phyloP scores from a whole-genome alignment of 1,284 basidiomycete species.

The Tylopilus sp. region DNA sequence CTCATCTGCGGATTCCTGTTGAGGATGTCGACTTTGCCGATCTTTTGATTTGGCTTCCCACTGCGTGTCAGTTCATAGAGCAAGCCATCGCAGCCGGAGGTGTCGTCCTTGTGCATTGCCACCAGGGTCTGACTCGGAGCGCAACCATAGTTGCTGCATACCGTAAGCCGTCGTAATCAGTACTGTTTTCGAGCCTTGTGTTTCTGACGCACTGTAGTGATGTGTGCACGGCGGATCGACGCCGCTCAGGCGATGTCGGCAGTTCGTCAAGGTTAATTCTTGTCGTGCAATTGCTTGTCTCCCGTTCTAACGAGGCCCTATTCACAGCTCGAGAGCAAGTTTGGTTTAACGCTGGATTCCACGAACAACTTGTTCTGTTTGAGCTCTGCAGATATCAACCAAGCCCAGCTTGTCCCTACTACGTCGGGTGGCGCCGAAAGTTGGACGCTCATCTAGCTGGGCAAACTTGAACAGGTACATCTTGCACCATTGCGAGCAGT shows the following conservation, averaged over 20 bases:
- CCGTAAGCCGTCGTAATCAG: slow-evolving; percentile 43
- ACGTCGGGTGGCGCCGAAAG: slow-evolving; percentile 54
- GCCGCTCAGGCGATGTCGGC: slow-evolving; percentile 60
- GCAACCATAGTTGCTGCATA: slow-evolving; percentile 84
- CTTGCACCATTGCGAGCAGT: slow-evolving; percentile 1
- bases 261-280: slow-evolving; percentile 55
- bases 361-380: slow-evolving; percentile 75
- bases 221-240: slow-evolving; percentile 62
- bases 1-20: slow-evolving; percentile 68
- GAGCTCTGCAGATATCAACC: slow-evolving; percentile 72
- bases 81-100: slow-evolving; percentile 66
- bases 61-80: slow-evolving; percentile 78
- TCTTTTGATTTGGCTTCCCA: slow-evolving; percentile 75
- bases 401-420: slow-evolving; percentile 60
- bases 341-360: slow-evolving; percentile 75
- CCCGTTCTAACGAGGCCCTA: slow-evolving; percentile 6
- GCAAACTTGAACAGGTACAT: slow-evolving; percentile 15
- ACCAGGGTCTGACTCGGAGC: slow-evolving; percentile 79
- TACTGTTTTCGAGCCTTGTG: slow-evolving; percentile 1
- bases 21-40: slow-evolving; percentile 84
- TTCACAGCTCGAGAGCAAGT: slow-evolving; percentile 68
- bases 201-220: slow-evolving; percentile 49
- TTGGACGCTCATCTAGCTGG: slow-evolving; percentile 23
- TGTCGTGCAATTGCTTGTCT: not conserved
- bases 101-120: slow-evolving; percentile 80